Evolutionary conservation across 2,329 filamentous ascomycete species (phyloP), one percentile per base, ranked within the genome.

Genomic region (Davidsoniella virescens): DNA sequence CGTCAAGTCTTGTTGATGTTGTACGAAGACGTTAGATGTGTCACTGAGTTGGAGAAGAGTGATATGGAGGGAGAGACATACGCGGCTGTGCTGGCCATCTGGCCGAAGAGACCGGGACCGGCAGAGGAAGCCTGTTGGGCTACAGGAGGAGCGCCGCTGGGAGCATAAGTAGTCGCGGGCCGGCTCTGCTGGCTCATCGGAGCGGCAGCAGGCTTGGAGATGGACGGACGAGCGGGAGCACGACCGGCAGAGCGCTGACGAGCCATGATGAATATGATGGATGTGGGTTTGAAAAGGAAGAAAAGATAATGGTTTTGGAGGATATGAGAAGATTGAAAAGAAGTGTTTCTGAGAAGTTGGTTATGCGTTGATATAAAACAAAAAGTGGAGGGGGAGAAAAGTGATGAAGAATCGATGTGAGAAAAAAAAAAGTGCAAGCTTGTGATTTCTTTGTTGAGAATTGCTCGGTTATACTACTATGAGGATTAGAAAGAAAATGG

Each of bases 11-110:
- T 33, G 26, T 33, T 33, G 29, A 9, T 33, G 29, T 33, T 33
- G 29, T 33, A 9, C 47, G 16, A 4, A 12, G 20, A 42, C 6
- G 9, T 38, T 10, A 23, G 25, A 26, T 14, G 5, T 12, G 23
- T 39, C 51, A 44, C 37, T 23, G 26, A 49, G 20, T 23, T 23
- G 4, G 20, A 8, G 20, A 23, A 23, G 41, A 43, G 44, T 45
- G 26, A 18, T 44, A 23, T 40, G 18, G 10, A 45, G n/a, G 18
- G n/a, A 33, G 49, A 17, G 10, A 80, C 87, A 71, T 82, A 96
- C 90, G 92, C 92, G 65, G 92, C 92, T 52, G 92, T 98, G 63
- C 82, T 87, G 57, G 92, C 92, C 84, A 98, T 95, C 74, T 96
- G 87, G 53, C 87, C 90, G 59, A 98, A 87, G 9, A 98, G 74